Evolutionary conservation across 2,329 filamentous ascomycete genomes (phyloP).

Genomic region (Trichoderma semiorbis): DNA sequence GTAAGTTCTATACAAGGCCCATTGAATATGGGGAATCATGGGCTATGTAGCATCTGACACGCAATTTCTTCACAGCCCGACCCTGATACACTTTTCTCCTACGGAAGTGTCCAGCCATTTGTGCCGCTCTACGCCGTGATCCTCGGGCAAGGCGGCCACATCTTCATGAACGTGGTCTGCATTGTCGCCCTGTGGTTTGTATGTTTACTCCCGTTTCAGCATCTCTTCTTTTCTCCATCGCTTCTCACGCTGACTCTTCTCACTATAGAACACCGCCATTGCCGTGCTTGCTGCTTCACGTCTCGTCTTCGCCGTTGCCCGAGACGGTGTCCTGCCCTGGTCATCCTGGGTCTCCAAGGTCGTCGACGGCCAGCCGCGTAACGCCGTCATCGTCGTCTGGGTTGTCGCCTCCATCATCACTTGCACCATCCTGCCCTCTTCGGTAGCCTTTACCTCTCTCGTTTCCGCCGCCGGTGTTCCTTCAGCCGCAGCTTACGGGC

Average conservation of each 20-base stretch:
- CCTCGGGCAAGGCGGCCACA: conserved; percentile 52
- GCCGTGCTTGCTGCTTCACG: conserved; percentile 57
- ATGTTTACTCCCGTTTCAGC: conserved; percentile 25
- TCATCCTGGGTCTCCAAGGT: conserved; percentile 56
- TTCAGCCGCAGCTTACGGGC: conserved; percentile 49
- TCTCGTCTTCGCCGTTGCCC: conserved; percentile 60
- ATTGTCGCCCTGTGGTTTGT: conserved; percentile 49
- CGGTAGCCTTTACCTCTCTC: conserved; percentile 51
- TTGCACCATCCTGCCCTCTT: conserved; percentile 56
- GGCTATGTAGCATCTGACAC: not conserved
- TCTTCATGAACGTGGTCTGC: conserved; percentile 61
- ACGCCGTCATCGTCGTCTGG: conserved; percentile 59
- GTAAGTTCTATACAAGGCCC: conserved; percentile 30
- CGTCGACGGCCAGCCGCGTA: conserved; percentile 53
- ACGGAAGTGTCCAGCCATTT: conserved; percentile 55
- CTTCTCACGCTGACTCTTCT: too few species aligned
- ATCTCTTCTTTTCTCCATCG: not conserved
- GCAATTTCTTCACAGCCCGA: conserved; percentile 38
- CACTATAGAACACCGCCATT: conserved; percentile 52
- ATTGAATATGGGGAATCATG: not conserved
- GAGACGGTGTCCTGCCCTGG: conserved; percentile 58
- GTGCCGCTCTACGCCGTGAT: conserved; percentile 56
- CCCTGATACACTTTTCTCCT: conserved; percentile 49
- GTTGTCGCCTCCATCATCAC: conserved; percentile 50
- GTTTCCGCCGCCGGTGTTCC: conserved; percentile 52